These are phyloP conservation scores for Elongisporangium prolatum DNA, from an alignment of 352 stramenopile species.

Conservation along the genomic window DNA sequence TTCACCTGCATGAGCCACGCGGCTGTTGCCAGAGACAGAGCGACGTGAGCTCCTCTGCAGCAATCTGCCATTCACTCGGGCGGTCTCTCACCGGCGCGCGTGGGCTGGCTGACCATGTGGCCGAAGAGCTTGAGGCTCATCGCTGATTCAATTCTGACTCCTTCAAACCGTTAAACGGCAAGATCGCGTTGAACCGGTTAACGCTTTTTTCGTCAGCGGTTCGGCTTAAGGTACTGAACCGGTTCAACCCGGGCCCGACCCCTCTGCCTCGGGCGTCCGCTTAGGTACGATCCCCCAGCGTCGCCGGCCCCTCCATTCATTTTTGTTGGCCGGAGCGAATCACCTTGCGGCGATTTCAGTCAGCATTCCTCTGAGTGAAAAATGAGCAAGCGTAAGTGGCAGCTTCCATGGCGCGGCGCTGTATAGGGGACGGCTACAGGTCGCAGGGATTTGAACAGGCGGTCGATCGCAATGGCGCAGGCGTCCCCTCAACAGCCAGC, in stretches of 20 bases:
- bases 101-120: slow-evolving; percentile 3
- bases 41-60: background rate
- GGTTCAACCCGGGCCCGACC: background rate
- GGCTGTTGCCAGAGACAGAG: background rate
- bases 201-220: background rate
- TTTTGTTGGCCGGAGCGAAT: slow-evolving; percentile 8
- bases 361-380: slow-evolving; percentile 74
- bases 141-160: background rate
- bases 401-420: background rate
- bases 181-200: slow-evolving; percentile 3
- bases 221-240: background rate
- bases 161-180: slow-evolving; percentile 1
- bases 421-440: background rate
- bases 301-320: slow-evolving; percentile 15
- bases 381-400: slow-evolving; percentile 83
- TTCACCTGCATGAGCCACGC: slow-evolving; percentile 2
- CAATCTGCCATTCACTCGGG: too few species aligned
- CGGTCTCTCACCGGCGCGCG: background rate
- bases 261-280: slow-evolving; percentile 4
- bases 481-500: background rate
- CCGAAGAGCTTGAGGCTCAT: slow-evolving; percentile 2
- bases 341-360: slow-evolving; percentile 11
- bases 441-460: background rate
- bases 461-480: background rate
- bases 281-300: slow-evolving; percentile 4